Evolutionary conservation across 2,329 filamentous ascomycete genomes (phyloP).

Genomic region (Paecilomyces sp.): DNA sequence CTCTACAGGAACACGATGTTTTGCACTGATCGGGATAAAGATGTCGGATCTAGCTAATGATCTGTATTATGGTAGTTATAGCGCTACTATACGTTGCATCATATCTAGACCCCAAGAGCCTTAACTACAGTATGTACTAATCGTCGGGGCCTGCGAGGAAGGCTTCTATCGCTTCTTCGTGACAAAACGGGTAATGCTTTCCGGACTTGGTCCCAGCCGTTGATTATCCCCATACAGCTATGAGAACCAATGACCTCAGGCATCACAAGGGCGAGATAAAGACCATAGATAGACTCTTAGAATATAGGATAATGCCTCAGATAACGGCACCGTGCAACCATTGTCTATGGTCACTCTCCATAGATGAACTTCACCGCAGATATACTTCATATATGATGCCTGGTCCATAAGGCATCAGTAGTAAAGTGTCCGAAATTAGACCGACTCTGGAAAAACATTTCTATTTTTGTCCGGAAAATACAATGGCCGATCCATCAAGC

Average conservation of each 20-base stretch:
- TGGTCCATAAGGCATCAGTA: no score
- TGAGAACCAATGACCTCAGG: neutral
- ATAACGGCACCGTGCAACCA: neutral
- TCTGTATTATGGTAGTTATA: neutral
- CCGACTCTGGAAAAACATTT: neutral
- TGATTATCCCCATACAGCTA: neutral
- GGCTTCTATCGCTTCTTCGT: neutral
- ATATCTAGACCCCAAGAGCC: neutral
- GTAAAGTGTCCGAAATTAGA: neutral
- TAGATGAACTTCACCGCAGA: no score
- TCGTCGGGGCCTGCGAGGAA: neutral
- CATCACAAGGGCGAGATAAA: neutral
- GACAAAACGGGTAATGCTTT: constrained; percentile 12
- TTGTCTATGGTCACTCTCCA: no score
- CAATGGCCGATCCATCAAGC: neutral
- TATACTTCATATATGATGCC: no score
- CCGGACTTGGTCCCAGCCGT: constrained; percentile 7
- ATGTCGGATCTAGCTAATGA: neutral
- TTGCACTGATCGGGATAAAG: neutral
- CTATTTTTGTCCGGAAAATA: neutral
- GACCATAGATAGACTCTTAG: neutral
- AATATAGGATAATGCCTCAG: neutral
- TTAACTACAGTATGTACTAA: neutral
- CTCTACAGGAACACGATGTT: neutral
- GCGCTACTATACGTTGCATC: neutral